phyloP scores from a whole-genome alignment of 2,329 filamentous ascomycete genomes.

The Diaporthe citriasiana region DNA sequence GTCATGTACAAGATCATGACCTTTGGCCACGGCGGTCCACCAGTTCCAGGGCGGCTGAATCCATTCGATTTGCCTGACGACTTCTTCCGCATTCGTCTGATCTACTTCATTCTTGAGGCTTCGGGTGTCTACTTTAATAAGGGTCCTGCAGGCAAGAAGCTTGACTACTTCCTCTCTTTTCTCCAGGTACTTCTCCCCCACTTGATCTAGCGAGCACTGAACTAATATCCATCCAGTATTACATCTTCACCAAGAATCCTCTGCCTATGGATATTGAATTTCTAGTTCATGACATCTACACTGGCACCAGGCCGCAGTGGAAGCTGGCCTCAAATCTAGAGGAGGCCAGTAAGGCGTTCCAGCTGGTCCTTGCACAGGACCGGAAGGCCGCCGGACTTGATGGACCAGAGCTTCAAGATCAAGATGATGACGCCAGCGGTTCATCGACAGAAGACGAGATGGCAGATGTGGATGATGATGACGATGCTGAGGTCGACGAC shows the following conservation, averaged over 20 bases:
- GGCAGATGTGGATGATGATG: slow-evolving; percentile 68
- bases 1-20: slow-evolving; percentile 94
- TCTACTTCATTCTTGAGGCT: slow-evolving; percentile 91
- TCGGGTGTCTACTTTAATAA: slow-evolving; percentile 97
- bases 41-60: slow-evolving; percentile 82
- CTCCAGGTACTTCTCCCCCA: slow-evolving; percentile 74
- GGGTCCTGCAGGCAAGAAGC: slow-evolving; percentile 93
- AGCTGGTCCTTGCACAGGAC: slow-evolving; percentile 89
- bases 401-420: slow-evolving; percentile 75
- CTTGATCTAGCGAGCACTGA: too few relatives aligned
- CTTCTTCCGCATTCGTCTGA: slow-evolving; percentile 93
- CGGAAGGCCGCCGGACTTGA: slow-evolving; percentile 84
- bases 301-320: slow-evolving; percentile 90
- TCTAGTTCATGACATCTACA: slow-evolving; percentile 92
- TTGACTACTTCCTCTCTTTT: slow-evolving; percentile 97
- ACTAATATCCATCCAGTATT: slow-evolving; percentile 72
- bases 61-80: slow-evolving; percentile 91
- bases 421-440: slow-evolving; percentile 79
- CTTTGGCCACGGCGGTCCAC: slow-evolving; percentile 90
- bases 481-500: slow-evolving; percentile 71
- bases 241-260: slow-evolving; percentile 89
- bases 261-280: slow-evolving; percentile 98
- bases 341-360: slow-evolving; percentile 87
- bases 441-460: slow-evolving; percentile 83
- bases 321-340: slow-evolving; percentile 84